Evolutionary conservation across 2,329 filamentous ascomycete species (phyloP).

Genomic region (Phyllosticta capitalensis): DNA sequence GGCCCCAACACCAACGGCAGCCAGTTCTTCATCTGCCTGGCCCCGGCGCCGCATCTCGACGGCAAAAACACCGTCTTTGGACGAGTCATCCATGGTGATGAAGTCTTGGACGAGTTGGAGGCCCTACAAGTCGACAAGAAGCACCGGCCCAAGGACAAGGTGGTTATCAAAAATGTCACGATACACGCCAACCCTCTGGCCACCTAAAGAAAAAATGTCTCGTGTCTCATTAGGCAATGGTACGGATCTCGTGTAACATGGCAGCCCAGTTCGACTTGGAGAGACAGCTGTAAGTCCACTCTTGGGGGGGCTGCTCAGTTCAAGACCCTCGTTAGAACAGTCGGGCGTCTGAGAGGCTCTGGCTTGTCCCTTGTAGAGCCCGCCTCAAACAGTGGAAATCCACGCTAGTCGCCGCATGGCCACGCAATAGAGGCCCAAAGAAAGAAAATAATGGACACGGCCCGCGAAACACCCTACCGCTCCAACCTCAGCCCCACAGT

Average conservation of each 20-base stretch:
- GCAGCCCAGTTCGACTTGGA: background rate
- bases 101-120: conserved; percentile 63
- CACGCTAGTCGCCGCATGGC: background rate
- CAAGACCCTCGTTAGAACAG: background rate
- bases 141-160: conserved; percentile 57
- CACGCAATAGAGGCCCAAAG: background rate
- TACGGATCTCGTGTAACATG: background rate
- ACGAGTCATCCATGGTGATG: conserved; percentile 48
- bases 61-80: conserved; percentile 80
- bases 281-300: background rate
- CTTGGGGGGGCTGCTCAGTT: background rate
- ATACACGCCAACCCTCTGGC: conserved; percentile 75
- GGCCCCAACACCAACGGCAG: conserved; percentile 64
- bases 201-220: conserved; percentile 28
- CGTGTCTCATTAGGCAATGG: background rate
- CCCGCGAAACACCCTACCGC: background rate
- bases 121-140: conserved; percentile 67
- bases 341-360: background rate
- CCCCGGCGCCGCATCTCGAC: conserved; percentile 69
- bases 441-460: background rate
- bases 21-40: conserved; percentile 75
- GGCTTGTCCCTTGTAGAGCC: background rate
- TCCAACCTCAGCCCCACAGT: background rate
- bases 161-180: conserved; percentile 59
- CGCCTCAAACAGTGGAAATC: background rate